Conservation (phyloP, 2,329 filamentous ascomycete genomes). For the Beauveria australis region DNA sequence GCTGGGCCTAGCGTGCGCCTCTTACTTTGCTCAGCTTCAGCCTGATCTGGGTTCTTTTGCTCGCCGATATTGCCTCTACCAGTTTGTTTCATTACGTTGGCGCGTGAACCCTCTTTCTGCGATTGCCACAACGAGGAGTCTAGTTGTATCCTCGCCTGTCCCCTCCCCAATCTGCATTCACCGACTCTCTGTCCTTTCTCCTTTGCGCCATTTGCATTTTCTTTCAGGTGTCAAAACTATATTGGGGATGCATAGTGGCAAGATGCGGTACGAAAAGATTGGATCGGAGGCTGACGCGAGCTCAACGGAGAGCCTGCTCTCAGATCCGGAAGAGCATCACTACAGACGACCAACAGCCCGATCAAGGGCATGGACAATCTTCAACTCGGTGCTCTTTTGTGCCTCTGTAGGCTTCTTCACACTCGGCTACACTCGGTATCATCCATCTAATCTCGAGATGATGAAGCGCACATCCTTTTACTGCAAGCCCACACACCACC, state of each 20-base stretch:
- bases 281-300: neutral
- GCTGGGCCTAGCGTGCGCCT: neutral
- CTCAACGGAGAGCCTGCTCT: neutral
- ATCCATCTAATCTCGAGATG: neutral
- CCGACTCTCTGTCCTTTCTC: neutral
- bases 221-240: neutral
- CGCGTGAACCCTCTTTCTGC: neutral
- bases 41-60: neutral
- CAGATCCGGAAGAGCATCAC: neutral
- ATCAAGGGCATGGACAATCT: neutral
- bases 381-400: neutral
- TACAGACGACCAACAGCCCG: neutral
- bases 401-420: neutral
- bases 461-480: slow-evolving; percentile 6
- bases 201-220: no score
- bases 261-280: neutral
- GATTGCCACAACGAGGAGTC: neutral
- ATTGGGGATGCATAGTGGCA: neutral
- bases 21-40: neutral
- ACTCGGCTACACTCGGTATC: neutral
- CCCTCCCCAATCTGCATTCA: neutral
- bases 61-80: neutral
- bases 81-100: neutral
- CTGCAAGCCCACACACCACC: neutral
- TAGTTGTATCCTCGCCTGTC: neutral